phyloP scores from a whole-genome alignment of 1,139 yeast species.

The Yarrowia galli region DNA sequence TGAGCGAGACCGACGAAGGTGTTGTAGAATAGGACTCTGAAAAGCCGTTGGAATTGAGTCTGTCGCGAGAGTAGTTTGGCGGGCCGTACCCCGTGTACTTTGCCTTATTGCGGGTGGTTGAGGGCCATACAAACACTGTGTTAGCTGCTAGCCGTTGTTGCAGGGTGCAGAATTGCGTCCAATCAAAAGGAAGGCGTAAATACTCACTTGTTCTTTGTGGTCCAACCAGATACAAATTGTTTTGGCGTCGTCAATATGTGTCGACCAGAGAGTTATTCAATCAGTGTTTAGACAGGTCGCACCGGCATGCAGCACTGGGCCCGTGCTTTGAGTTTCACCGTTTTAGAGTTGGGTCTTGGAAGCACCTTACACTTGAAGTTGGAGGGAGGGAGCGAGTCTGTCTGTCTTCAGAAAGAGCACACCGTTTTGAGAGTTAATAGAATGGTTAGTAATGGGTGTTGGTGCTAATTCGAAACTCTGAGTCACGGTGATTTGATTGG shows the following conservation, averaged over 20 bases:
- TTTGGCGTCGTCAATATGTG: slow-evolving; percentile 1
- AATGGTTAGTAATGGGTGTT: too few species aligned
- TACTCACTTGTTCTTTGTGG: slow-evolving; percentile 17
- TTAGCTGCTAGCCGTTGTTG: background rate
- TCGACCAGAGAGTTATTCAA: slow-evolving; percentile 4
- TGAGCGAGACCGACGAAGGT: slow-evolving; percentile 27
- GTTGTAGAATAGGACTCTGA: slow-evolving; percentile 26
- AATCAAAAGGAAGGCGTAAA: too few species aligned
- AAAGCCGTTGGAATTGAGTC: slow-evolving; percentile 27
- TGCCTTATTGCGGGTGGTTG: slow-evolving; percentile 35
- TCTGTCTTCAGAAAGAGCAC: too few species aligned
- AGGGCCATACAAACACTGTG: slow-evolving; percentile 37
- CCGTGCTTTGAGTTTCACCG: slow-evolving; percentile 19
- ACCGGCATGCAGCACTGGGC: slow-evolving; percentile 14
- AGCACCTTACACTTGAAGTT: background rate
- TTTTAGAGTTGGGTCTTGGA: slow-evolving; percentile 14
- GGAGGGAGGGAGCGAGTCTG: background rate
- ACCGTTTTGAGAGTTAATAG: background rate
- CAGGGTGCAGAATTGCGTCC: too few species aligned
- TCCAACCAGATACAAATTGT: slow-evolving; percentile 13
- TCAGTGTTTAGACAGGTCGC: slow-evolving; percentile 22
- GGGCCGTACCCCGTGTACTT: slow-evolving; percentile 36
- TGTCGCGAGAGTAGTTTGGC: slow-evolving; percentile 32
- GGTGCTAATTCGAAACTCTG: background rate
- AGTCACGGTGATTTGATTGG: background rate